Evolutionary conservation across 208 protist species (phyloP).

Genomic region (Trichomonas vaginalis): DNA sequence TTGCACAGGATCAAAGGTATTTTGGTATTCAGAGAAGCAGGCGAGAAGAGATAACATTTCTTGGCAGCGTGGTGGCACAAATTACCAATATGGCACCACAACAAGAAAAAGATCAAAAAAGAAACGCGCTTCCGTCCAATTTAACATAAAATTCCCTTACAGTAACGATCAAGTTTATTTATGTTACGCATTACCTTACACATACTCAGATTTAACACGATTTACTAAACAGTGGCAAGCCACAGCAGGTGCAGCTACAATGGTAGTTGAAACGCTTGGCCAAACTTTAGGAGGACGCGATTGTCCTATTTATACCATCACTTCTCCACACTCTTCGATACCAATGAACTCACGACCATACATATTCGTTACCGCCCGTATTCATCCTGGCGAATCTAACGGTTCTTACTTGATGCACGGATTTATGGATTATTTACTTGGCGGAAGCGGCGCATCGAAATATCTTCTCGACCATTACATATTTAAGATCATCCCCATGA

Average conservation of each 20-base stretch:
- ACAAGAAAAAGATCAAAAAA: not conserved
- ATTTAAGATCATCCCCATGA: slow-evolving; percentile 65
- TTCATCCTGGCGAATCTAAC: slow-evolving; percentile 90
- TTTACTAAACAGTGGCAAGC: not conserved
- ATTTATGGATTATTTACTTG: not conserved
- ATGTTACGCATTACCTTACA: slow-evolving; percentile 80
- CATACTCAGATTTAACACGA: slow-evolving; percentile 60
- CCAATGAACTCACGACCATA: slow-evolving; percentile 28
- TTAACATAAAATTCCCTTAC: slow-evolving; percentile 56
- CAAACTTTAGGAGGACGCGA: not conserved
- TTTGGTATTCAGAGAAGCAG: not conserved
- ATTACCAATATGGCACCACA: not conserved
- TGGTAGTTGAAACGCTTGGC: not conserved
- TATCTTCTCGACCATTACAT: not conserved
- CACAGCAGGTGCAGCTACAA: no score
- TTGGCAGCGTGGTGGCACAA: not conserved
- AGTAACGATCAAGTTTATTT: slow-evolving; percentile 62
- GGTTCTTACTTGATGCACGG: slow-evolving; percentile 79
- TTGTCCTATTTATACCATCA: not conserved
- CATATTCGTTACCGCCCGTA: slow-evolving; percentile 65
- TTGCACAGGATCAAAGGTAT: not conserved
- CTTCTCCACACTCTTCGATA: not conserved
- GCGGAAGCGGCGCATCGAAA: not conserved
- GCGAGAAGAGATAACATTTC: not conserved
- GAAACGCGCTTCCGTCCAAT: slow-evolving; percentile 54